Base-by-base conservation (phyloP, 345 rosid species). In the Fremontodendron californicum region DNA sequence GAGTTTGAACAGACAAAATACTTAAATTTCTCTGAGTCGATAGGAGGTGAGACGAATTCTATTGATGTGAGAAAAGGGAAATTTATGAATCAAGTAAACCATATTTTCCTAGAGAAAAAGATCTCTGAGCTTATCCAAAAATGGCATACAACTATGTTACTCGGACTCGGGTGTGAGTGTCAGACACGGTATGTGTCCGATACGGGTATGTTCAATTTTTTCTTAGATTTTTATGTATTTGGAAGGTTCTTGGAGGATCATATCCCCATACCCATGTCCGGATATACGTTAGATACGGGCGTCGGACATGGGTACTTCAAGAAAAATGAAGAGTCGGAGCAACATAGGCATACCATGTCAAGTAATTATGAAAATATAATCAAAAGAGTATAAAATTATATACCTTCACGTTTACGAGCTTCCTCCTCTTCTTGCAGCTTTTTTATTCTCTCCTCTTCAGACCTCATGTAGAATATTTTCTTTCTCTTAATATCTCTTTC, bases 341-440 rank as follows among this genome's bases (percentile, higher is more conserved):
- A n/a, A n/a, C n/a, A n/a, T n/a, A n/a, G n/a, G n/a, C n/a, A n/a
- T n/a, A n/a, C n/a, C n/a, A n/a, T n/a, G n/a, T 48, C 61, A 29
- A 35, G 1, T 6, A 21, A 70, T 18, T 2, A 45, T 45, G n/a
- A 46, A 46, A 70, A 13, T n/a, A 48, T 48, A 27, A 13, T 25
- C 8, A 70, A 27, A 13, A 13, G 29, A n/a, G 35, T 3, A 2
- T 16, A 6, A 58, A 45, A 48, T 9, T n/a, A 1, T 33, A 46
- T 75, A 75, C 78, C 78, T 48, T 75, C 78, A 63, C 1, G 71
- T 79, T 88, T 89, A 67, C 92, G 90, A 75, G 96, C 92, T 90
- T 95, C 99, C 65, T 95, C 99, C 85, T 93, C 98, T 84, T 95
- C 96, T 65, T 15, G 88, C 77, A 82, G 78, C 86, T 81, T 92